phyloP scores from a whole-genome alignment of 1,284 basidiomycete species.

The Ustilago sp. region DNA sequence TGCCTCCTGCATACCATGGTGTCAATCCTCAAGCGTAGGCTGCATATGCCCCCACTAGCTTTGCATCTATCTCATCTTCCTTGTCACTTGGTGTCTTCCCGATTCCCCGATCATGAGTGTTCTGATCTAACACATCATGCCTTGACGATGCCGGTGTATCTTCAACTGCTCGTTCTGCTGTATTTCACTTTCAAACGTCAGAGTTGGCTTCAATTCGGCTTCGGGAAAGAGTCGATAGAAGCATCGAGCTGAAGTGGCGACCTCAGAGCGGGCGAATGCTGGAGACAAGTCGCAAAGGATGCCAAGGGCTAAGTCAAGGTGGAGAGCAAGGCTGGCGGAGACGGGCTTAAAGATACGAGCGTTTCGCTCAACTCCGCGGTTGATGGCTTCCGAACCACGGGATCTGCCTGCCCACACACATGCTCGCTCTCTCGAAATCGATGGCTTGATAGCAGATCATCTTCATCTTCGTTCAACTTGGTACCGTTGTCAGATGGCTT shows the following conservation, averaged over 20 bases:
- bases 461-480: too few species aligned
- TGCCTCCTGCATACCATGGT: too few species aligned
- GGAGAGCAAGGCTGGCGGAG: not conserved
- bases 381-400: constrained; percentile 11
- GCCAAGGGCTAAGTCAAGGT: too few species aligned
- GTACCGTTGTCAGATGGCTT: too few species aligned
- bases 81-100: too few species aligned
- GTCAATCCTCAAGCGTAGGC: too few species aligned
- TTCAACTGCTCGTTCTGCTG: not conserved
- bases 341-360: not conserved
- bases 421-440: not conserved
- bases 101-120: too few species aligned
- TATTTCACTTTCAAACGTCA: not conserved
- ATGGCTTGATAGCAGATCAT: not conserved
- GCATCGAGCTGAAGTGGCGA: not conserved
- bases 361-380: not conserved
- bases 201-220: not conserved
- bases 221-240: not conserved
- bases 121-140: too few species aligned
- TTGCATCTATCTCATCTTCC: too few species aligned
- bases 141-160: too few species aligned
- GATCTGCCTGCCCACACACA: not conserved
- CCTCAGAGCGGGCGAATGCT: not conserved
- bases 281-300: not conserved
- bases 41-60: too few species aligned